phyloP scores from a whole-genome alignment of 2,329 filamentous ascomycete species.

The Cordyceps cateniannulata region DNA sequence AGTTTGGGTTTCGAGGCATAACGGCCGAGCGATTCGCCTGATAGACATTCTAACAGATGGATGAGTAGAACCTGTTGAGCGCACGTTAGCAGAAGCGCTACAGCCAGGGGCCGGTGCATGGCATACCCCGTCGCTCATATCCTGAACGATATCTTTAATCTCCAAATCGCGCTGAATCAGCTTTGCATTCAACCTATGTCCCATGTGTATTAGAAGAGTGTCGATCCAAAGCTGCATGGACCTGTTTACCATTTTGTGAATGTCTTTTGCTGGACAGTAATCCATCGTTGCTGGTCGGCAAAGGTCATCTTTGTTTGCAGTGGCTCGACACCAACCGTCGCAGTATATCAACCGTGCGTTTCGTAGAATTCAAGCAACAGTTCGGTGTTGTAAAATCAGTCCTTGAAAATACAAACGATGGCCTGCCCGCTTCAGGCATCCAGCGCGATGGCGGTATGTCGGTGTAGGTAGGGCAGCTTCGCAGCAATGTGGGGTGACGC shows the following conservation, averaged over 20 bases:
- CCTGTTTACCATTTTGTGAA: slow-evolving; percentile 85
- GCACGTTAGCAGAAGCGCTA: slow-evolving; percentile 16
- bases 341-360: neutral
- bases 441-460: slow-evolving; percentile 7
- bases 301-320: slow-evolving; percentile 49
- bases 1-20: slow-evolving; percentile 96
- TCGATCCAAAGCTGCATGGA: neutral
- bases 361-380: neutral
- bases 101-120: neutral
- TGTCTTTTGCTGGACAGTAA: slow-evolving; percentile 91
- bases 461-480: slow-evolving; percentile 13
- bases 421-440: neutral
- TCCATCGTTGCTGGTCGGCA: slow-evolving; percentile 60
- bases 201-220: neutral
- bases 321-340: slow-evolving; percentile 1
- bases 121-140: slow-evolving; percentile 89
- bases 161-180: slow-evolving; percentile 69
- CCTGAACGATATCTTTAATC: slow-evolving; percentile 79
- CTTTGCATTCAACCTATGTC: slow-evolving; percentile 85
- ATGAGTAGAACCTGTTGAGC: slow-evolving; percentile 74
- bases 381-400: neutral
- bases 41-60: slow-evolving; percentile 93
- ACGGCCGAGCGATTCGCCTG: slow-evolving; percentile 86
- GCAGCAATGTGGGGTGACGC: slow-evolving; percentile 6
- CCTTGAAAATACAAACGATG: neutral